Evolutionary conservation across 1,139 yeast species (phyloP).

Genomic region (Protomyces inundatus): DNA sequence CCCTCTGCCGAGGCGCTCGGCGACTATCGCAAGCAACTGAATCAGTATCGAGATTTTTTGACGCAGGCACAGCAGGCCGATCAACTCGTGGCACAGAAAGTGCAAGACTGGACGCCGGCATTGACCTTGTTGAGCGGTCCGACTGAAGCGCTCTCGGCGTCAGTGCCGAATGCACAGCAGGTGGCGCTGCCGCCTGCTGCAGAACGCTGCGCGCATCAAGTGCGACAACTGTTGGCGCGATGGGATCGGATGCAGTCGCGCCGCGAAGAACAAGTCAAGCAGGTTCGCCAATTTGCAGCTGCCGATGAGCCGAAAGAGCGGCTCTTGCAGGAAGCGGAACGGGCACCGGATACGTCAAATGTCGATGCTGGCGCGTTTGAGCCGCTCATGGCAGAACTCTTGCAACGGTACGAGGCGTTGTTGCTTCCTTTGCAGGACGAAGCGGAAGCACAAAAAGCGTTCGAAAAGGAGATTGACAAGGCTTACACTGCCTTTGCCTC

Average conservation of each 20-base stretch:
- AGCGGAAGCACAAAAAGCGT: background rate
- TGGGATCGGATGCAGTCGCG: background rate
- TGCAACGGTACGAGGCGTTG: background rate
- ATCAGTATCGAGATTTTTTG: conserved; percentile 37
- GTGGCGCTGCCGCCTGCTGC: background rate
- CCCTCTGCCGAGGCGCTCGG: conserved; percentile 43
- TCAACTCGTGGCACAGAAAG: conserved; percentile 45
- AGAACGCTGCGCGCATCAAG: conserved; percentile 12
- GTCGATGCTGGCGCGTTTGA: conserved; percentile 5
- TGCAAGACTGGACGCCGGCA: conserved; percentile 44
- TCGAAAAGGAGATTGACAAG: background rate
- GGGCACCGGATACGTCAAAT: background rate
- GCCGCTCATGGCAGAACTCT: background rate
- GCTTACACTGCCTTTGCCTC: background rate
- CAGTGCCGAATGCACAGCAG: conserved; percentile 49
- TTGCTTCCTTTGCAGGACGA: background rate
- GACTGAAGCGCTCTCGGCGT: conserved; percentile 43
- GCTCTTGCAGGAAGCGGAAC: background rate
- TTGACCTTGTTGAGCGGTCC: conserved; percentile 48
- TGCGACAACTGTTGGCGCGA: background rate
- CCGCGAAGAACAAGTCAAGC: background rate
- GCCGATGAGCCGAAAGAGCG: conserved; percentile 8
- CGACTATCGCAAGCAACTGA: conserved; percentile 29
- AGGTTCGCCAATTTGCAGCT: background rate
- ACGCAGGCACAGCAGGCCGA: conserved; percentile 63